Conservation (phyloP, 305 asterid genomes). For the Ruellia speciosa region DNA sequence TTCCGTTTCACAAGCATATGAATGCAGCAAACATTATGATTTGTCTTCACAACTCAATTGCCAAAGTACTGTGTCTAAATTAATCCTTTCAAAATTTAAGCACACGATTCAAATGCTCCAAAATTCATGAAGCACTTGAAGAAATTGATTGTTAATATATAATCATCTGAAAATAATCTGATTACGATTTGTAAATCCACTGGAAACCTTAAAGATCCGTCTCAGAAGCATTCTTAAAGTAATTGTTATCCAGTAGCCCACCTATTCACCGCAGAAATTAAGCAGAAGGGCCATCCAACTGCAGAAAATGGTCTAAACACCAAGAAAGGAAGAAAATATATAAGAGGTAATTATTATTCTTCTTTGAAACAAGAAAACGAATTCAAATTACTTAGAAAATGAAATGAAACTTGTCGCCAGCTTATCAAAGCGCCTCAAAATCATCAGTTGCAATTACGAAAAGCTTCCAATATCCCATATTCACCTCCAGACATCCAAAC, state of each 20-base stretch:
- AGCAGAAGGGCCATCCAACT: not conserved
- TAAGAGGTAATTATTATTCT: not conserved
- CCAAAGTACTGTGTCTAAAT: too few relatives aligned
- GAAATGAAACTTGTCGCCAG: not conserved
- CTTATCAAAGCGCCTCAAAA: too few relatives aligned
- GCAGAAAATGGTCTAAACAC: not conserved
- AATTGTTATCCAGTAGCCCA: not conserved
- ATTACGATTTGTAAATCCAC: not conserved
- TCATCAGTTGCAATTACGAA: not conserved
- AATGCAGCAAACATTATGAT: too few relatives aligned
- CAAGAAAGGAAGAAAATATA: not conserved
- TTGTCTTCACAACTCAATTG: too few relatives aligned
- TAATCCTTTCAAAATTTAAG: too few relatives aligned
- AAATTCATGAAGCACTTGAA: too few relatives aligned
- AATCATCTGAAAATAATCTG: not conserved
- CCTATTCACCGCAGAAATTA: not conserved
- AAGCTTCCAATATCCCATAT: not conserved
- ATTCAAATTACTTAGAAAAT: not conserved
- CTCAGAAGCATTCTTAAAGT: not conserved
- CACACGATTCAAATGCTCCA: too few relatives aligned
- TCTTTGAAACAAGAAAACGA: not conserved
- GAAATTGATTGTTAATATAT: too few relatives aligned
- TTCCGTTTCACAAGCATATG: too few relatives aligned
- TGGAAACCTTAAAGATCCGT: not conserved
- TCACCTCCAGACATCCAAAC: too few relatives aligned